Evolutionary conservation across 768 basidiomycete genomes (phyloP), one percentile per base, ranked within the genome.

Genomic region (Xerocomus brunneocitrinus): DNA sequence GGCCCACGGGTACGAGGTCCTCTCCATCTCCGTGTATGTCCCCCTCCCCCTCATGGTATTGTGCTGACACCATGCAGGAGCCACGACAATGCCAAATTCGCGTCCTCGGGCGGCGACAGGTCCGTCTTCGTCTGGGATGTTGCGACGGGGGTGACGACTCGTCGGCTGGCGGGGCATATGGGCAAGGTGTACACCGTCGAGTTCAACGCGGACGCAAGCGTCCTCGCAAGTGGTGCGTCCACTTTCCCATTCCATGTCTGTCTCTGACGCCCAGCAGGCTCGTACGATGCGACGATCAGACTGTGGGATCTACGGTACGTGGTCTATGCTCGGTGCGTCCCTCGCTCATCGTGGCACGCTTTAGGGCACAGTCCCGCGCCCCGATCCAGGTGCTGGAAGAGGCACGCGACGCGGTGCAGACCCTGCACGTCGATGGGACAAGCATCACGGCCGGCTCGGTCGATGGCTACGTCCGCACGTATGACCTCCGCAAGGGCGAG

Each of bases 41-140:
- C 14, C 19, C 34, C 12, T 16, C 39, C 58, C 51, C 30, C 32
- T 8, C 14, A 25, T 8, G 7, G 13, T 24, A 12, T 14, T 2
- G 39, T 5, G 31, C 36, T 47, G 13, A 53, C 22, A 24, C n/a
- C 25, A 3, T 2, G 13, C 14, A 95, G 91, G 38, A 81, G 92
- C 40, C 85, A 92, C 59, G 95, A 99, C 71, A 99, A 99, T 73
- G 85, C 88, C 28, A 87, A 88, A 63, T 94, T 99, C 62, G 94
- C 87, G 13, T 95, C 91, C 3, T 91, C 87, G 24, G 95, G 95
- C 31, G 95, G 95, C 6, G 95, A 99, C 70, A 84, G 91, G 57
- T 85, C 86, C 47, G 85, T 97, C 1, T 97, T 97, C 60, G 71
- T 97, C 24, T 98, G 95, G 95, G 97, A 99, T 65, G 97, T 99